Evolutionary conservation across 2,329 filamentous ascomycete species (phyloP).

Genomic region (Sclerotinia borealis): DNA sequence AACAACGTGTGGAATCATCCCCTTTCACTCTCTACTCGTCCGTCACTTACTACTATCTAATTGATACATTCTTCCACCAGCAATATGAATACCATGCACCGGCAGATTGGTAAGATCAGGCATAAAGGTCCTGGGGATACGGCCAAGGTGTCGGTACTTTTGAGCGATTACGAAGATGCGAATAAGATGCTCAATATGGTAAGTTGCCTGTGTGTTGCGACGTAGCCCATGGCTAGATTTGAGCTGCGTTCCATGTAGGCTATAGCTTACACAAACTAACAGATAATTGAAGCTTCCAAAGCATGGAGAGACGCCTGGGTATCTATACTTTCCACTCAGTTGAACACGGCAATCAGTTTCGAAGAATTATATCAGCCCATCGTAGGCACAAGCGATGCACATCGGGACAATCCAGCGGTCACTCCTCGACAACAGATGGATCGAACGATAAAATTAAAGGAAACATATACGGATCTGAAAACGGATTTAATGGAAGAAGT

Average conservation of each 20-base stretch:
- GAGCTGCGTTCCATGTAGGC: background rate
- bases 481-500: slow-evolving; percentile 67
- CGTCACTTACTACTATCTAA: background rate
- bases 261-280: slow-evolving; percentile 16
- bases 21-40: background rate
- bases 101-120: slow-evolving; percentile 67
- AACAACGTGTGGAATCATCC: slow-evolving; percentile 1
- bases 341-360: slow-evolving; percentile 60
- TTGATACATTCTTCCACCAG: slow-evolving; percentile 10
- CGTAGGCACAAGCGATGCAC: slow-evolving; percentile 55
- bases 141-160: slow-evolving; percentile 65
- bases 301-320: slow-evolving; percentile 76
- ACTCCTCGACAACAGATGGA: slow-evolving; percentile 60
- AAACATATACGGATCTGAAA: slow-evolving; percentile 64
- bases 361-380: slow-evolving; percentile 73
- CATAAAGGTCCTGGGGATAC: slow-evolving; percentile 65
- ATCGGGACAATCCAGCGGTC: slow-evolving; percentile 47
- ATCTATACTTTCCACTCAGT: slow-evolving; percentile 62
- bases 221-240: background rate
- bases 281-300: slow-evolving; percentile 72
- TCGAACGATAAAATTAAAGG: slow-evolving; percentile 58
- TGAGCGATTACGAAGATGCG: slow-evolving; percentile 76
- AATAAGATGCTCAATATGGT: slow-evolving; percentile 70
- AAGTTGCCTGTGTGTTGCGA: slow-evolving; percentile 26
- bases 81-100: slow-evolving; percentile 65